phyloP scores from a whole-genome alignment of 306 rosid species.

The Glycine soja region DNA sequence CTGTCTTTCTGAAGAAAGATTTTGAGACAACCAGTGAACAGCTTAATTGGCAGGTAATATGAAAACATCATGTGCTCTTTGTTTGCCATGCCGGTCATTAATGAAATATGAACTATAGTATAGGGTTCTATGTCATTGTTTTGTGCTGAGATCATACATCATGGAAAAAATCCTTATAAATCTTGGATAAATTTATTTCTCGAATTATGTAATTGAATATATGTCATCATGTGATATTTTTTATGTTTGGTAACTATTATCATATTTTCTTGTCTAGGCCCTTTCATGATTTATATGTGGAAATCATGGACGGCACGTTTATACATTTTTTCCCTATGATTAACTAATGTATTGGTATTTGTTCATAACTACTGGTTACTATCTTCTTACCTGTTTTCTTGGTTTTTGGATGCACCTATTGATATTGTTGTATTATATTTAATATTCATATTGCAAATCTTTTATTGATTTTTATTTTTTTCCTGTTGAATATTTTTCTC shows the following conservation, averaged over 20 bases:
- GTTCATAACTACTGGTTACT: neutral
- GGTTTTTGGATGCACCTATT: neutral
- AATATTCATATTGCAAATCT: neutral
- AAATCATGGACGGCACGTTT: conserved; percentile 2
- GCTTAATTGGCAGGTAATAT: conserved; percentile 68
- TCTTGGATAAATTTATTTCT: conserved; percentile 1
- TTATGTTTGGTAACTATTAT: conserved; percentile 16
- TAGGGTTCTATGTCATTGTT: conserved; percentile 9
- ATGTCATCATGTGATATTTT: neutral
- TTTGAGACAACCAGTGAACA: conserved; percentile 55
- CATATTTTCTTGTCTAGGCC: conserved; percentile 2
- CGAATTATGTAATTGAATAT: neutral
- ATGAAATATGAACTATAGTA: conserved; percentile 6
- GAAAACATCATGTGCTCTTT: conserved; percentile 2
- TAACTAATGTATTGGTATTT: neutral
- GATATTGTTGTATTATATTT: neutral
- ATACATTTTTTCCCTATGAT: neutral
- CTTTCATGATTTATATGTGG: conserved; percentile 11
- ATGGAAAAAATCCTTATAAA: neutral
- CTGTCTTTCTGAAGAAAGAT: conserved; percentile 55
- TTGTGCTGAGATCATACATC: conserved; percentile 7
- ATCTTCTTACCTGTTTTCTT: conserved; percentile 1
- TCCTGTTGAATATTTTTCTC: neutral
- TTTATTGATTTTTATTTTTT: neutral
- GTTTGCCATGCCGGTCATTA: conserved; percentile 6